Evolutionary conservation across 257 asterid genomes (phyloP).

Genomic region (Lycium barbarum): DNA sequence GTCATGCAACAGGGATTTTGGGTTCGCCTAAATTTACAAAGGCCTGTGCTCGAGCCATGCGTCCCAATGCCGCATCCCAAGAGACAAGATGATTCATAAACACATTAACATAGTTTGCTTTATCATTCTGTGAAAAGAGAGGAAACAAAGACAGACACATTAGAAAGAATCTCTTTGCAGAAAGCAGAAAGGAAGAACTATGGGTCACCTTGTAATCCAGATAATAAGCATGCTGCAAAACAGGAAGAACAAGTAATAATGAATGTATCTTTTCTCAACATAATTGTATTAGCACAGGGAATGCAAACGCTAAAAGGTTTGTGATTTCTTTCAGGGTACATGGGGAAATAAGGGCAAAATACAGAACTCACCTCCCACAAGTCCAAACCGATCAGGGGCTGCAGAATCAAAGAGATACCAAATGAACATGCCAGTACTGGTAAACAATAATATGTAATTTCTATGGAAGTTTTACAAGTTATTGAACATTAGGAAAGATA

Average conservation of each 20-base stretch:
- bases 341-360: neutral
- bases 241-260: neutral
- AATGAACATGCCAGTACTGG: neutral
- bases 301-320: slow-evolving; percentile 19
- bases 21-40: slow-evolving; percentile 96
- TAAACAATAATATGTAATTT: slow-evolving; percentile 22
- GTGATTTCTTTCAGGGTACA: slow-evolving; percentile 4
- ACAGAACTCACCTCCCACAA: slow-evolving; percentile 52
- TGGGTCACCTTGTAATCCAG: slow-evolving; percentile 51
- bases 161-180: neutral
- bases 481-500: neutral
- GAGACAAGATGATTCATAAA: slow-evolving; percentile 58
- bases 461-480: neutral
- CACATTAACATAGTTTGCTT: slow-evolving; percentile 43
- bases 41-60: slow-evolving; percentile 93
- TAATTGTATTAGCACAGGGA: neutral
- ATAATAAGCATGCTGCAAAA: slow-evolving; percentile 57
- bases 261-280: slow-evolving; percentile 1
- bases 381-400: slow-evolving; percentile 53
- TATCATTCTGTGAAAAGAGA: slow-evolving; percentile 42
- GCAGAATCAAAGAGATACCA: slow-evolving; percentile 30
- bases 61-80: slow-evolving; percentile 89
- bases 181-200: neutral
- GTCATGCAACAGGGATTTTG: slow-evolving; percentile 86
- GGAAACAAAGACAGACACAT: neutral